Percentiles rank a stretch among this genome's conserved stretches.
Conservation (phyloP, 2,329 filamentous ascomycete species). For the Samsoniella hepiali region DNA sequence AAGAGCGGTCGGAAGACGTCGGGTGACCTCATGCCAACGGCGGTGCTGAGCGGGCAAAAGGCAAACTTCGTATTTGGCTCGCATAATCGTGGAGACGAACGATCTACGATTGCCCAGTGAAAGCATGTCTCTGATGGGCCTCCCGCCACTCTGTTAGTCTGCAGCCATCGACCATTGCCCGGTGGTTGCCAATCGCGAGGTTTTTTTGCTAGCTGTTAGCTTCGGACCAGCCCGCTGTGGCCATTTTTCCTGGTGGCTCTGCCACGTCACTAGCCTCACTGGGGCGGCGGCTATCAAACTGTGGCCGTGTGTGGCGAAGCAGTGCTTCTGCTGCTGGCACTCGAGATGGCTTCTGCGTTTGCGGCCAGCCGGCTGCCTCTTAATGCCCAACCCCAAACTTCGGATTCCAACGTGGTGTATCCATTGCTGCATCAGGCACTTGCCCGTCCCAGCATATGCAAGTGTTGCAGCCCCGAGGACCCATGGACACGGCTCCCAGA, state of each 20-base stretch:
- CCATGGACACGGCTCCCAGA: constrained; percentile 2
- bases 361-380: constrained; percentile 10
- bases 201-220: constrained; percentile 1
- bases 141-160: neutral
- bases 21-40: constrained; percentile 10
- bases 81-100: neutral
- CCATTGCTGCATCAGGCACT: neutral
- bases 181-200: neutral
- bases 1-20: neutral
- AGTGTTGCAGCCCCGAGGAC: constrained; percentile 13
- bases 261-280: constrained; percentile 48
- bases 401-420: constrained; percentile 21
- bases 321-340: constrained; percentile 4
- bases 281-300: constrained; percentile 21
- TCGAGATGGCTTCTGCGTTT: constrained; percentile 9
- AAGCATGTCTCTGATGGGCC: constrained; percentile 8
- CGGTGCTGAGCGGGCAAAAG: neutral
- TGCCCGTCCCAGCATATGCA: constrained; percentile 20
- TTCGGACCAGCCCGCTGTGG: constrained; percentile 15
- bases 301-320: constrained; percentile 38
- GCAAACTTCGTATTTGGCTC: constrained; percentile 4
- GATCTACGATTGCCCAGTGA: constrained; percentile 14
- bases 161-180: neutral
- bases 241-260: constrained; percentile 22
- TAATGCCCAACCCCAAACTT: constrained; percentile 15